Conservation (phyloP, 1,284 basidiomycete genomes). For the Cryptococcus sp. region DNA sequence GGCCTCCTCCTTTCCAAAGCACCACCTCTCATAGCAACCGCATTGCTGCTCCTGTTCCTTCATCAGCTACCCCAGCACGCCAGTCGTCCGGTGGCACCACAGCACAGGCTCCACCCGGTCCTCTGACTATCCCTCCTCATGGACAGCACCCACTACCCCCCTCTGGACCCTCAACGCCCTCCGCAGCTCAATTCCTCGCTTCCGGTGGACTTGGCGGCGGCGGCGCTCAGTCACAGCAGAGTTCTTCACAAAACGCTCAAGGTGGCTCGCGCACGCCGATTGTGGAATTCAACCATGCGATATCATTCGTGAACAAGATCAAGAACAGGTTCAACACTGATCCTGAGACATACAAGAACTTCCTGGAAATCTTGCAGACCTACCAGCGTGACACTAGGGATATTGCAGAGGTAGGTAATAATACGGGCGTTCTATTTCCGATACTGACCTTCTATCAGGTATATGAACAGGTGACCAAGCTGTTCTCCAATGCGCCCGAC, state of each 20-base stretch:
- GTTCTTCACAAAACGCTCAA: constrained; percentile 92
- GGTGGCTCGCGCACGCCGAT: constrained; percentile 42
- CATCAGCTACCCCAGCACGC: constrained; percentile 18
- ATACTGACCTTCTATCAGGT: constrained; percentile 59
- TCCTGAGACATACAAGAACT: constrained; percentile 95
- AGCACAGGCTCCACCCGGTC: constrained; percentile 13
- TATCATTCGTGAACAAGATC: constrained; percentile 98
- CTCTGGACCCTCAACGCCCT: constrained; percentile 44
- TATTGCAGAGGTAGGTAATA: constrained; percentile 73
- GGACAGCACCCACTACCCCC: constrained; percentile 25
- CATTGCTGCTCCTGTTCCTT: constrained; percentile 10
- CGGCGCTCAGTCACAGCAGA: constrained; percentile 58
- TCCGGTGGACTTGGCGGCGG: constrained; percentile 25
- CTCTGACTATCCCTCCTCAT: constrained; percentile 25
- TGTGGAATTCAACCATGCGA: constrained; percentile 93
- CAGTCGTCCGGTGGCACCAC: constrained; percentile 7
- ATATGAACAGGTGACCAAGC: constrained; percentile 84
- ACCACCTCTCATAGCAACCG: constrained; percentile 32
- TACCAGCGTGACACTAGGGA: constrained; percentile 94
- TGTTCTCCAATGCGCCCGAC: constrained; percentile 92
- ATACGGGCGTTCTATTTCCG: background rate
- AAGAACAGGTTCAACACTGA: constrained; percentile 91
- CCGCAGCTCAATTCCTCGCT: constrained; percentile 41
- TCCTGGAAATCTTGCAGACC: constrained; percentile 95
- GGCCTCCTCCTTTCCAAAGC: constrained; percentile 23